Percentiles rank a stretch among this genome's conserved stretches.
phyloP scores from a whole-genome alignment of 208 protist species.

The Leishmania gerbilli region DNA sequence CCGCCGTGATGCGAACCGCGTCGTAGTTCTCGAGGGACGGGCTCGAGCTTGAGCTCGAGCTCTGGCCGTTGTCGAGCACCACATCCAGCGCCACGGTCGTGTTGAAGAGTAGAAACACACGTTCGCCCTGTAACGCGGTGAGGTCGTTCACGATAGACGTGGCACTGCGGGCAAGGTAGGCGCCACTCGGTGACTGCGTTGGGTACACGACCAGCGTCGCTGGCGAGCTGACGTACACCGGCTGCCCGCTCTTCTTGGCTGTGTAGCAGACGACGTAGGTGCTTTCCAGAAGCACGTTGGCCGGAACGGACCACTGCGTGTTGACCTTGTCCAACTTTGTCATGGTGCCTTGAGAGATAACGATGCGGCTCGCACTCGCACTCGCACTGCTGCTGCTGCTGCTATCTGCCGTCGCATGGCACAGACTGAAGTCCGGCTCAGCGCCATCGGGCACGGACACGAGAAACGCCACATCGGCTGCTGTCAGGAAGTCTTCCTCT shows the following conservation, averaged over 20 bases:
- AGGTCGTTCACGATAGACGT: slow-evolving; percentile 23
- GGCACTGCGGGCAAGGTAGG: slow-evolving; percentile 53
- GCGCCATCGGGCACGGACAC: slow-evolving; percentile 28
- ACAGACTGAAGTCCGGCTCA: slow-evolving; percentile 12
- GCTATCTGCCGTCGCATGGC: neutral
- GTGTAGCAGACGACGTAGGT: slow-evolving; percentile 86
- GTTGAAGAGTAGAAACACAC: slow-evolving; percentile 85
- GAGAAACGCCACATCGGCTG: slow-evolving; percentile 63
- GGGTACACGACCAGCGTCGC: slow-evolving; percentile 55
- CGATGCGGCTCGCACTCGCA: neutral
- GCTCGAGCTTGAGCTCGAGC: slow-evolving; percentile 12
- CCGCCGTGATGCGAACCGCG: slow-evolving; percentile 60
- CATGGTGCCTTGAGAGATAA: slow-evolving; percentile 19
- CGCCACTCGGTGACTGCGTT: slow-evolving; percentile 69
- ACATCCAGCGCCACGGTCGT: slow-evolving; percentile 63
- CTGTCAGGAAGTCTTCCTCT: slow-evolving; percentile 44
- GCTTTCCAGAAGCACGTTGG: slow-evolving; percentile 31
- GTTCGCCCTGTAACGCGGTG: slow-evolving; percentile 62
- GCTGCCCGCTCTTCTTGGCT: slow-evolving; percentile 44
- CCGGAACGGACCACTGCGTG: slow-evolving; percentile 72
- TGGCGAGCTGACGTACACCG: slow-evolving; percentile 64
- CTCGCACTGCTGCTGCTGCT: slow-evolving; percentile 2
- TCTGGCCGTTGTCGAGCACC: slow-evolving; percentile 46
- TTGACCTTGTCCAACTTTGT: slow-evolving; percentile 38
- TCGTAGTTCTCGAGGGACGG: slow-evolving; percentile 27